Conservation (phyloP, 805 yeast species). For the Ogataea neopini region DNA sequence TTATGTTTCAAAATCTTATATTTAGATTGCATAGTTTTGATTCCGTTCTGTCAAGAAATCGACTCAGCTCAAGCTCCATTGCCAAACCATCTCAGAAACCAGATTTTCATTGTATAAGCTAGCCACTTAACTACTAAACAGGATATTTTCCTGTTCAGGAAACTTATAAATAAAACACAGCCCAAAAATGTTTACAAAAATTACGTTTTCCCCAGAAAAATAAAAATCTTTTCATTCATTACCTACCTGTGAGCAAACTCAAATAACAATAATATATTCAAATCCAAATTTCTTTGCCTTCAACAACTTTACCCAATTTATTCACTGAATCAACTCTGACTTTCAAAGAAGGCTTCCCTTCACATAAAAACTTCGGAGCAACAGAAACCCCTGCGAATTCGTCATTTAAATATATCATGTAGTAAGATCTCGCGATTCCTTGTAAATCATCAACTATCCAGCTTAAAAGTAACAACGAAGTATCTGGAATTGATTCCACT, state of each 20-base stretch:
- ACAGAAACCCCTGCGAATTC: conserved; percentile 30
- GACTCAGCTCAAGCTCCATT: no score
- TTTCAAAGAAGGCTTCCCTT: not conserved
- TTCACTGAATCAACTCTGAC: conserved; percentile 30
- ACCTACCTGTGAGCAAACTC: no score
- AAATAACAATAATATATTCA: no score
- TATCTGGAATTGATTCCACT: not conserved
- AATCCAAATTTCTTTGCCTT: conserved; percentile 8
- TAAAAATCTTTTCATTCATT: no score
- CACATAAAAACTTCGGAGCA: conserved; percentile 14
- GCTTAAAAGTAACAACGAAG: conserved; percentile 16
- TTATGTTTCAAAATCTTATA: no score
- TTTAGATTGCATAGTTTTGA: no score
- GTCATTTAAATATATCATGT: conserved; percentile 34
- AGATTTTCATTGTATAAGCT: not conserved
- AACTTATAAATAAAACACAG: conserved; percentile 3
- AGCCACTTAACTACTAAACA: not conserved
- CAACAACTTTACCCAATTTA: conserved; percentile 22
- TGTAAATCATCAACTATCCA: conserved; percentile 27
- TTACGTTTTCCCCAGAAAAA: not conserved
- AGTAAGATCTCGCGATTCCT: conserved; percentile 25
- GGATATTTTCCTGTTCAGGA: conserved; percentile 4
- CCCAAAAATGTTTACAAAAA: not conserved
- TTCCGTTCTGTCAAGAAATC: no score
- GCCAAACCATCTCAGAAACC: no score